phyloP scores from a whole-genome alignment of 129 eudicot species.

The Pulicaria dysenterica region DNA sequence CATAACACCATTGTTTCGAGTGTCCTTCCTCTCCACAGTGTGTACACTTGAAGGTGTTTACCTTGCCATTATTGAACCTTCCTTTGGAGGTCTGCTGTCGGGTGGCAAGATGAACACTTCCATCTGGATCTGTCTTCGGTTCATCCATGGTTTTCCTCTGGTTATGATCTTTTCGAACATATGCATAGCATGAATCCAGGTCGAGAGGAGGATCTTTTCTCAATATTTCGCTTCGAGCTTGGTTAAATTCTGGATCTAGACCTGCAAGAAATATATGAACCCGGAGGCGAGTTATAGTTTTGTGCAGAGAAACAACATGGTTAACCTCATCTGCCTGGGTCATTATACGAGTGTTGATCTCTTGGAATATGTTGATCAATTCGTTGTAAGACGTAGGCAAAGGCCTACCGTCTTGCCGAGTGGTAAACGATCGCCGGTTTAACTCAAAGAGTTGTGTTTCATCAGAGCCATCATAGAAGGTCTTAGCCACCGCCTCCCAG shows the following conservation, averaged over 20 bases:
- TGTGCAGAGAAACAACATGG: background rate
- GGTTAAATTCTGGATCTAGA: conserved; percentile 15
- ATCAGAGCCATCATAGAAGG: conserved; percentile 18
- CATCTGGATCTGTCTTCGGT: conserved; percentile 2
- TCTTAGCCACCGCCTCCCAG: conserved; percentile 22
- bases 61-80: background rate
- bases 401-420: conserved; percentile 17
- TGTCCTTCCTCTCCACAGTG: conserved; percentile 24
- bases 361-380: conserved; percentile 5
- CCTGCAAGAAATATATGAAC: conserved; percentile 16
- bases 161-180: background rate
- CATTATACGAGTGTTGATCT: background rate
- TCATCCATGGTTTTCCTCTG: conserved; percentile 14
- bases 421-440: conserved; percentile 13
- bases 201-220: conserved; percentile 19
- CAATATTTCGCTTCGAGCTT: conserved; percentile 9
- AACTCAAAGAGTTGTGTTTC: conserved; percentile 14
- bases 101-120: background rate
- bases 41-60: background rate
- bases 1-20: conserved; percentile 23
- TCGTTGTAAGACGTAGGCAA: conserved; percentile 14
- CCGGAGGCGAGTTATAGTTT: background rate
- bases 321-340: background rate
- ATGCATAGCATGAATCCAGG: background rate
- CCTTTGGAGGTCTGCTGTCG: background rate